phyloP scores from a whole-genome alignment of 2,329 filamentous ascomycete species.

The Chrysosphaeria jannelii region DNA sequence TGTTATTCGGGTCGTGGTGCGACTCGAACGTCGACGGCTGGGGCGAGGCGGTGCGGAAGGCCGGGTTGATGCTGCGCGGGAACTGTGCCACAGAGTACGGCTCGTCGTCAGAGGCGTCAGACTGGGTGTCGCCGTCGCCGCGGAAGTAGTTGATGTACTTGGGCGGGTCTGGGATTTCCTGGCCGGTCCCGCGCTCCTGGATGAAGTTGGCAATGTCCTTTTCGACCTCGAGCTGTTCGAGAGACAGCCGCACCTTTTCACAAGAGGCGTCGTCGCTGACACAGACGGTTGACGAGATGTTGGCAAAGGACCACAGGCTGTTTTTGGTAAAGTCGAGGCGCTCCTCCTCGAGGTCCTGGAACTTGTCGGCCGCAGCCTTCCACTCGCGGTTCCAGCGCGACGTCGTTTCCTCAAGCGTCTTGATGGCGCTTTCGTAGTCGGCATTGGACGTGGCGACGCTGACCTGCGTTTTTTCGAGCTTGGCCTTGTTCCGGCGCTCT shows the following conservation, averaged over 20 bases:
- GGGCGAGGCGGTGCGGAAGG: slow-evolving; percentile 83
- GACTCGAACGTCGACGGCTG: slow-evolving; percentile 83
- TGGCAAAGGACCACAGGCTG: slow-evolving; percentile 92
- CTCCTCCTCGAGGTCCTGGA: slow-evolving; percentile 95
- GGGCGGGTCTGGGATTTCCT: slow-evolving; percentile 88
- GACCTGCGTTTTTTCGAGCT: slow-evolving; percentile 94
- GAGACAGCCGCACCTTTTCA: slow-evolving; percentile 76
- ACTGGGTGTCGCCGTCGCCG: slow-evolving; percentile 58
- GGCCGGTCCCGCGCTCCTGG: slow-evolving; percentile 61
- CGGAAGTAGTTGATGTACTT: slow-evolving; percentile 98
- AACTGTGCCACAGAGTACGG: slow-evolving; percentile 90
- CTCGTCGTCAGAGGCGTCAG: slow-evolving; percentile 61
- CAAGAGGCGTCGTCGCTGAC: slow-evolving; percentile 92
- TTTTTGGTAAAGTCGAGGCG: slow-evolving; percentile 90
- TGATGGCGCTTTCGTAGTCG: slow-evolving; percentile 82
- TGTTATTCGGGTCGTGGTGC: slow-evolving; percentile 56
- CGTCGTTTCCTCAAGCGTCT: slow-evolving; percentile 81
- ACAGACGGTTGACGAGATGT: slow-evolving; percentile 87
- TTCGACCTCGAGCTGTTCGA: slow-evolving; percentile 84
- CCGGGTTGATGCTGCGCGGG: slow-evolving; percentile 77
- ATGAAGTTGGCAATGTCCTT: slow-evolving; percentile 84
- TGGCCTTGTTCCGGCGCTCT: slow-evolving; percentile 94
- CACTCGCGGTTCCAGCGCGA: slow-evolving; percentile 91
- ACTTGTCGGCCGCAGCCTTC: slow-evolving; percentile 95
- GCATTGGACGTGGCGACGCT: slow-evolving; percentile 71